A percentile compares a stretch with the other conserved stretches of the same genome.
Conservation (phyloP, 495 filamentous ascomycete genomes). For the Chaetomium tenue region DNA sequence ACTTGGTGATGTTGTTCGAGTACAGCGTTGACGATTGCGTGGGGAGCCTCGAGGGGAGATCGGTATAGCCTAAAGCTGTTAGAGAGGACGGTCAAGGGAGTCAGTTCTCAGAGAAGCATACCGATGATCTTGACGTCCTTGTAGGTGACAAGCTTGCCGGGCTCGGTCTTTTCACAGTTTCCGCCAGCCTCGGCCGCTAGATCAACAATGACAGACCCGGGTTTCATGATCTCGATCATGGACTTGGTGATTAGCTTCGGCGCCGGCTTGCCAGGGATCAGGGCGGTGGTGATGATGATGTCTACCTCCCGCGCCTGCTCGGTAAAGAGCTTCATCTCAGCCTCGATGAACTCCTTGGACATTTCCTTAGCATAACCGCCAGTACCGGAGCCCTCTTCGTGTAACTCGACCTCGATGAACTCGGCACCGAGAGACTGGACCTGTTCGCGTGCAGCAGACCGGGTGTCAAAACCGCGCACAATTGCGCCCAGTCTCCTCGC, state of each 20-base stretch:
- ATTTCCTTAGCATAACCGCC: slow-evolving; percentile 85
- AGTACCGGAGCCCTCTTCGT: slow-evolving; percentile 77
- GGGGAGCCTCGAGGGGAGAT: slow-evolving; percentile 73
- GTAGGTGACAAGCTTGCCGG: slow-evolving; percentile 63
- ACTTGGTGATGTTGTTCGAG: slow-evolving; percentile 84
- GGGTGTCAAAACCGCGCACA: slow-evolving; percentile 78
- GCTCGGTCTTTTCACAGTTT: slow-evolving; percentile 72
- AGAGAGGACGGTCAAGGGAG: slow-evolving; percentile 20
- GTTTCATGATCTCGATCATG: slow-evolving; percentile 78
- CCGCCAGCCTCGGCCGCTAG: slow-evolving; percentile 78
- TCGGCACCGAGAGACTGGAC: slow-evolving; percentile 82
- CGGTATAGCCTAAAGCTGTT: slow-evolving; percentile 63
- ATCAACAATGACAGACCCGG: slow-evolving; percentile 77
- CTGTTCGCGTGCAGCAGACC: slow-evolving; percentile 74
- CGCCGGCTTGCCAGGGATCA: slow-evolving; percentile 74
- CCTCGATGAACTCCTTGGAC: slow-evolving; percentile 84
- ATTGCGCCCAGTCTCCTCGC: slow-evolving; percentile 79
- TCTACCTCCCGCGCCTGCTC: slow-evolving; percentile 81
- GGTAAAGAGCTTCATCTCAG: slow-evolving; percentile 82
- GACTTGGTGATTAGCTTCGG: slow-evolving; percentile 74
- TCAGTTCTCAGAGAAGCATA: slow-evolving; percentile 33
- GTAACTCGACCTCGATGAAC: slow-evolving; percentile 78
- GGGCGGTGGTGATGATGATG: slow-evolving; percentile 79
- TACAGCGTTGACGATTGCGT: slow-evolving; percentile 81
- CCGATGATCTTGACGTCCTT: slow-evolving; percentile 78